phyloP scores from a whole-genome alignment of 441 rosid species.

The Populus hybrid region DNA sequence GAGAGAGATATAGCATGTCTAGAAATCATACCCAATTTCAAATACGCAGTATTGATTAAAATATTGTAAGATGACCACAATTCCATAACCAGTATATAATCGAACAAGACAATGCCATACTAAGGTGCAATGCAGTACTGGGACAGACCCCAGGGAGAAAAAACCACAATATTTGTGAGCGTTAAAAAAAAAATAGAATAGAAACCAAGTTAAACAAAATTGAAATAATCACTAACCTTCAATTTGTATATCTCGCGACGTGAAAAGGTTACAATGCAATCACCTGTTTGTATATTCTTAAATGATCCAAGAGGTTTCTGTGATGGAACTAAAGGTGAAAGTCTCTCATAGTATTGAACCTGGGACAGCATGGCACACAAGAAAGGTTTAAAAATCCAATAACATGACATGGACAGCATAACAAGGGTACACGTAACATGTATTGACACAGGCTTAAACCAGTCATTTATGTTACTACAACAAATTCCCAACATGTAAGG shows the following conservation, averaged over 20 bases:
- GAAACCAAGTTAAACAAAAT: conserved; percentile 5
- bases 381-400: conserved; percentile 6
- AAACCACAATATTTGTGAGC: background rate
- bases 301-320: conserved; percentile 61
- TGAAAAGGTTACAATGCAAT: conserved; percentile 86
- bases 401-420: background rate
- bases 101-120: background rate
- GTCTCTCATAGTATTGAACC: conserved; percentile 75
- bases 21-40: background rate
- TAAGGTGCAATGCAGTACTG: background rate
- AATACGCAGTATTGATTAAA: background rate
- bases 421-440: background rate
- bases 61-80: background rate
- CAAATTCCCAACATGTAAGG: background rate
- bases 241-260: conserved; percentile 54
- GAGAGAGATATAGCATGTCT: conserved; percentile 8
- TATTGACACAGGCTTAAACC: background rate
- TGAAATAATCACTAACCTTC: conserved; percentile 49
- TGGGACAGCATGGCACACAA: conserved; percentile 25
- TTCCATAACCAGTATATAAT: background rate
- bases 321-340: conserved; percentile 75
- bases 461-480: background rate
- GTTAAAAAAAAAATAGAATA: background rate
- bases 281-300: conserved; percentile 61
- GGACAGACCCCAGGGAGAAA: background rate